Evolutionary conservation across 768 basidiomycete genomes (phyloP), one percentile per base, ranked within the genome.

Genomic region (Podaxis carcinomalis): DNA sequence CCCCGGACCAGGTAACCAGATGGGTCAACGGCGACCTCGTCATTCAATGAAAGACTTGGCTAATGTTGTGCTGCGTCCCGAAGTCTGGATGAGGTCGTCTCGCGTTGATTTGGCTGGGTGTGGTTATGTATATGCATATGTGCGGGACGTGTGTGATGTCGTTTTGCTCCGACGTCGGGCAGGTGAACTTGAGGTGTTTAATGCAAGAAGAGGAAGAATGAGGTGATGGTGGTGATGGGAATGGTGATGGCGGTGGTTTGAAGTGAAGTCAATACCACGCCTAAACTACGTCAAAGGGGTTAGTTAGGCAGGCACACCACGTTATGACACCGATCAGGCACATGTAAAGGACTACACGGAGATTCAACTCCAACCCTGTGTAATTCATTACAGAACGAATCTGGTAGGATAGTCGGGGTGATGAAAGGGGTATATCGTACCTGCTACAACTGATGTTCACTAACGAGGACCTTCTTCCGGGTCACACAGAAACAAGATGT

Each of bases 31-130:
- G 61, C 56, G 46, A 69, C 27, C 7, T 57, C 53, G 5, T 62
- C 37, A 6, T 51, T 57, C 3, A 58, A 60, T 47, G 74, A 58
- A 0, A 71, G 42, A 5, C 63, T 62, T 1, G 53, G 51, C n/a
- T 66, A 64, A 21, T 66, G 64, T 37, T 74, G 72, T 0, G 73
- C 64, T 0, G 68, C 68, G 49, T 74, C 70, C 13, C 32, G 73
- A 37, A 2, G 69, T 66, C n/a, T 61, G 51, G 13, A 19, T 27
- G 14, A 70, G 64, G 13, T 66, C 63, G 46, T 66, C 70, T 52
- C 64, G 64, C 16, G 74, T 66, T 39, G 67, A 10, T 47, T 47
- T 23, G 46, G 9, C 21, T 47, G 9, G 46, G 6, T 10, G 9
- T 21, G 16, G 46, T n/a, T 5, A 23, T 46, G 6, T n/a, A 13